phyloP scores from a whole-genome alignment of 495 filamentous ascomycete species.

The Aspergillus leporis region DNA sequence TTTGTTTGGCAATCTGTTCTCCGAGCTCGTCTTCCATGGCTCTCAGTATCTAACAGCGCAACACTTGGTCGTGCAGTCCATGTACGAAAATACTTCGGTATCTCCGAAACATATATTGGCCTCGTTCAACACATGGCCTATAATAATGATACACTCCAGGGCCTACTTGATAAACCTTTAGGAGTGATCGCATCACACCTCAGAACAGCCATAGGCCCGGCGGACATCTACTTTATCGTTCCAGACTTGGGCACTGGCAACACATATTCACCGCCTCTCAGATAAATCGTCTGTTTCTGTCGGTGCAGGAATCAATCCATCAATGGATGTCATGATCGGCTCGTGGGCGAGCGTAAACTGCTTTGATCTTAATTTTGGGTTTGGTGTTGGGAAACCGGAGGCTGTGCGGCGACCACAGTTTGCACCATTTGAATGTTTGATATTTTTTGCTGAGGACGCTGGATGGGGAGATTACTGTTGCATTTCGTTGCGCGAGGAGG shows the following conservation, averaged over 20 bases:
- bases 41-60: conserved; percentile 21
- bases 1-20: conserved; percentile 55
- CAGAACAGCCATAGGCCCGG: conserved; percentile 44
- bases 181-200: conserved; percentile 44
- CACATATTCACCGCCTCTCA: conserved; percentile 30
- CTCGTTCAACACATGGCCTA: conserved; percentile 45
- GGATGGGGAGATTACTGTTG: conserved; percentile 42
- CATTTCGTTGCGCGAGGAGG: conserved; percentile 48
- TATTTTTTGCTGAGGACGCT: conserved; percentile 45
- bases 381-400: conserved; percentile 49
- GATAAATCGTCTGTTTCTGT: conserved; percentile 34
- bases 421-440: conserved; percentile 46
- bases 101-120: conserved; percentile 48
- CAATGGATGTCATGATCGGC: conserved; percentile 49
- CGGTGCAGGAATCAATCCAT: conserved; percentile 30
- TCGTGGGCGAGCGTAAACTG: conserved; percentile 53
- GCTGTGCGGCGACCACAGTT: conserved; percentile 51
- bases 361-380: conserved; percentile 49
- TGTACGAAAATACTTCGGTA: conserved; percentile 42
- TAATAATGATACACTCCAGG: conserved; percentile 27
- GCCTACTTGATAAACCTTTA: conserved; percentile 28
- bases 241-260: conserved; percentile 44
- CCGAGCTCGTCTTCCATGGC: conserved; percentile 41
- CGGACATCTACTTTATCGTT: conserved; percentile 31
- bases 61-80: conserved; percentile 49